Conservation (phyloP, 2,329 filamentous ascomycete genomes). For the Ceratocystis variospora region DNA sequence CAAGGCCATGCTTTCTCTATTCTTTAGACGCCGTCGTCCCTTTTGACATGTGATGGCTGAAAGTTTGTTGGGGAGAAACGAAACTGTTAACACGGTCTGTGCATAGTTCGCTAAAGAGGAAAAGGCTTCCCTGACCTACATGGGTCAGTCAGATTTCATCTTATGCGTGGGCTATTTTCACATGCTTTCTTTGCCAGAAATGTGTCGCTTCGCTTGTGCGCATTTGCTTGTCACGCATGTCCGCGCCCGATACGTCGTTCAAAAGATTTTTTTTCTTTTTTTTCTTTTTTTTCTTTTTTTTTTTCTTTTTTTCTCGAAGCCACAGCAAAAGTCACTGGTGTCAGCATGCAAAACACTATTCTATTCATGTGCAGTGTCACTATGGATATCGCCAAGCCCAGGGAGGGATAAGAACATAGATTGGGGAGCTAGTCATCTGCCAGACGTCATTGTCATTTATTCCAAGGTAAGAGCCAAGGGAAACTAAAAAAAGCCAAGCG, state of each 20-base stretch:
- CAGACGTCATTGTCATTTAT: not conserved
- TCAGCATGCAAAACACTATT: not conserved
- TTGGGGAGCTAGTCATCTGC: not conserved
- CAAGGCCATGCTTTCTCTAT: not conserved
- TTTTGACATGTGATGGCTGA: constrained; percentile 1
- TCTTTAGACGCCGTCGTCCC: not conserved
- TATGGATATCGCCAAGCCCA: not conserved
- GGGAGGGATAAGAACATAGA: not conserved
- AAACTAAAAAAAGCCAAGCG: not conserved
- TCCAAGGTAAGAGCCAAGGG: not conserved
- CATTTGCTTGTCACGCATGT: not conserved
- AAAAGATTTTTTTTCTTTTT: not conserved
- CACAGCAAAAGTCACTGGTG: not conserved
- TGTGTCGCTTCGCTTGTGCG: not conserved
- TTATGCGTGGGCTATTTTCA: constrained; percentile 2
- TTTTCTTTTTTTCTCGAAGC: not conserved
- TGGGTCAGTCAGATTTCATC: not conserved
- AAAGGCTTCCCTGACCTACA: not conserved
- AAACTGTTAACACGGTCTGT: not conserved
- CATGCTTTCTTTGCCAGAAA: constrained; percentile 3
- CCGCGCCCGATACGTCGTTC: not conserved
- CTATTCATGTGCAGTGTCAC: not conserved
- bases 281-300: not conserved
- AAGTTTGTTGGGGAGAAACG: constrained; percentile 9
- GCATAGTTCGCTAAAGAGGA: not conserved